phyloP scores from a whole-genome alignment of 768 basidiomycete species.

The Boletus vermiculosoides region DNA sequence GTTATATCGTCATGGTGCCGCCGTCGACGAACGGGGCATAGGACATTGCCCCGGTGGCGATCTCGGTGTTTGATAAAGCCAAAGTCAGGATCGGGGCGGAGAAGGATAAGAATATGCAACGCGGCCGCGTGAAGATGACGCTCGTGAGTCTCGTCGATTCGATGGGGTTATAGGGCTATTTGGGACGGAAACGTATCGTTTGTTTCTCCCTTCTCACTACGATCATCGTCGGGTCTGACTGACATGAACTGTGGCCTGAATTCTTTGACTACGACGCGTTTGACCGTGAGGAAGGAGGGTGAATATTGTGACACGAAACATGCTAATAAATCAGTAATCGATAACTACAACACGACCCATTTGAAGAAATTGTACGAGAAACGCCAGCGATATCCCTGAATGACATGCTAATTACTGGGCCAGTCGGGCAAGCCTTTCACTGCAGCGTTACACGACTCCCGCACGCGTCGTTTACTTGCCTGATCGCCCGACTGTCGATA shows the following conservation, averaged over 20 bases:
- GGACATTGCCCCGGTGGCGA: slow-evolving; percentile 45
- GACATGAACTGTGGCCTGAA: too few relatives aligned
- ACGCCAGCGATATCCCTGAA: background rate
- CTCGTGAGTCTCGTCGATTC: slow-evolving; percentile 67
- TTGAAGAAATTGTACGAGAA: background rate
- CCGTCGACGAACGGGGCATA: slow-evolving; percentile 10
- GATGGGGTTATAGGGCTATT: slow-evolving; percentile 33
- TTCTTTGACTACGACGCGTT: too few relatives aligned
- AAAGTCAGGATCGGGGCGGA: slow-evolving; percentile 88
- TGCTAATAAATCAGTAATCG: slow-evolving; percentile 8
- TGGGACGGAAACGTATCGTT: background rate
- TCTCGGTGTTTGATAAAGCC: slow-evolving; percentile 94
- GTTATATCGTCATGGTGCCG: slow-evolving; percentile 79
- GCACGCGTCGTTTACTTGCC: slow-evolving; percentile 71
- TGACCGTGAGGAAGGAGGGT: background rate
- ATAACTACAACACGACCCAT: background rate
- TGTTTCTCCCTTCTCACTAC: background rate
- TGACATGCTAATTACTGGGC: slow-evolving; percentile 42
- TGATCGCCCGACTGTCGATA: slow-evolving; percentile 74
- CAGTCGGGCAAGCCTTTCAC: slow-evolving; percentile 70
- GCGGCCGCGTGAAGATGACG: slow-evolving; percentile 86
- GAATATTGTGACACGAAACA: background rate
- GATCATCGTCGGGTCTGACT: too few relatives aligned
- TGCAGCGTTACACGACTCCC: slow-evolving; percentile 77
- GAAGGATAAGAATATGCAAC: slow-evolving; percentile 91